These are phyloP conservation scores for Phytophthora agathidicida DNA, from an alignment of 352 stramenopile species.

Conservation along the genomic window DNA sequence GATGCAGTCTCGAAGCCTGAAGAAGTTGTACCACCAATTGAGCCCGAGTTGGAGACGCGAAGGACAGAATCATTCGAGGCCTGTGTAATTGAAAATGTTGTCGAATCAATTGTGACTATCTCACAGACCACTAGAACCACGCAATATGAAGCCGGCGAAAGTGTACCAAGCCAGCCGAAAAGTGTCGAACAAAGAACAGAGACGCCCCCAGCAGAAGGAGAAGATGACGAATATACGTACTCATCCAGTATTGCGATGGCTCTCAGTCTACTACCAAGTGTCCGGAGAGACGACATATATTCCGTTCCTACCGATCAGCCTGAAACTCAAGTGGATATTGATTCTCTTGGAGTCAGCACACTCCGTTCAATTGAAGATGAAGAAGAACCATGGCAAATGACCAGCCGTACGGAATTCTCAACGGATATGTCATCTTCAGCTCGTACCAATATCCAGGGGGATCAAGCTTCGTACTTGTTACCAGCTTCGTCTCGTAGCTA, in stretches of 20 bases:
- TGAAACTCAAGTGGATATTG: background rate
- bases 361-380: slow-evolving; percentile 11
- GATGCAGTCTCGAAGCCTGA: slow-evolving; percentile 9
- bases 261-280: slow-evolving; percentile 31
- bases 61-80: background rate
- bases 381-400: background rate
- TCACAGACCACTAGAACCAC: background rate
- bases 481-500: background rate
- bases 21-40: slow-evolving; percentile 4
- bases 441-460: background rate
- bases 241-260: slow-evolving; percentile 37
- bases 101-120: background rate
- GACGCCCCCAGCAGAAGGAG: slow-evolving; percentile 10
- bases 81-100: background rate
- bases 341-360: slow-evolving; percentile 7
- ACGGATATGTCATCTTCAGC: background rate
- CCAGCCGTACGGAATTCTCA: background rate
- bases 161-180: slow-evolving; percentile 1
- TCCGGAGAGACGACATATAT: slow-evolving; percentile 10
- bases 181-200: slow-evolving; percentile 3
- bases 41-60: background rate
- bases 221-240: slow-evolving; percentile 35
- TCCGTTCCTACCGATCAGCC: background rate
- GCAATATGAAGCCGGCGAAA: slow-evolving; percentile 3
- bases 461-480: background rate